These are phyloP conservation scores for Didymosphaeria variabile DNA, from an alignment of 2,329 filamentous ascomycete genomes.

Conservation along the genomic window DNA sequence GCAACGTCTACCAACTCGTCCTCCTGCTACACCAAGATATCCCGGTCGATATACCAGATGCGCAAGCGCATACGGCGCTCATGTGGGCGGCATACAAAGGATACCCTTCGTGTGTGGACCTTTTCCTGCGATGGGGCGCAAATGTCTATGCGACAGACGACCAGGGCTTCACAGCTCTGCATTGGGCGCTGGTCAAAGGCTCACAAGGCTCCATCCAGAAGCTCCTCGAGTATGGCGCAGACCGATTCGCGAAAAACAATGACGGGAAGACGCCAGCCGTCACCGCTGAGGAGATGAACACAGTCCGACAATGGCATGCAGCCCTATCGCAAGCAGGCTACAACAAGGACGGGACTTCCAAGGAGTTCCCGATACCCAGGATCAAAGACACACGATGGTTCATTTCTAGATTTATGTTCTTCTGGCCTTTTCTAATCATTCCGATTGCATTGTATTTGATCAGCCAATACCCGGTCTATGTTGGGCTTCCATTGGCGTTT, in stretches of 20 bases:
- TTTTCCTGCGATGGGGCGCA: conserved; percentile 94
- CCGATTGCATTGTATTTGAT: conserved; percentile 76
- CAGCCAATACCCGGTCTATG: conserved; percentile 75
- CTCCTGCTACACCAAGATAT: conserved; percentile 95
- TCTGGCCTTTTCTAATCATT: conserved; percentile 84
- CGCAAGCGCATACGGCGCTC: conserved; percentile 88
- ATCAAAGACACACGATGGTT: conserved; percentile 80
- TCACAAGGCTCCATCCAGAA: conserved; percentile 90
- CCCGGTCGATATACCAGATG: conserved; percentile 88
- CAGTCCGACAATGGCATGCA: conserved; percentile 79
- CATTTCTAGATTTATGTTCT: conserved; percentile 85
- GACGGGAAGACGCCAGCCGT: conserved; percentile 89
- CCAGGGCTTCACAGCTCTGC: conserved; percentile 90
- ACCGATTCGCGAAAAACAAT: conserved; percentile 87
- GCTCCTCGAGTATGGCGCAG: conserved; percentile 92
- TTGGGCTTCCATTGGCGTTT: conserved; percentile 76
- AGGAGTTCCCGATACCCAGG: conserved; percentile 77
- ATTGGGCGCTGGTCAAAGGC: conserved; percentile 96
- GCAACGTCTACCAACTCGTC: conserved; percentile 88
- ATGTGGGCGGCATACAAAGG: conserved; percentile 99
- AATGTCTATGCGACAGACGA: conserved; percentile 91
- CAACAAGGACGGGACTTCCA: conserved; percentile 77
- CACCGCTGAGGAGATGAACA: conserved; percentile 91
- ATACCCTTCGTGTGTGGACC: conserved; percentile 87
- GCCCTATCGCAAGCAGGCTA: conserved; percentile 87